phyloP scores from a whole-genome alignment of 2,329 filamentous ascomycete genomes.

The Dryadomyces quercus-mongolicae region DNA sequence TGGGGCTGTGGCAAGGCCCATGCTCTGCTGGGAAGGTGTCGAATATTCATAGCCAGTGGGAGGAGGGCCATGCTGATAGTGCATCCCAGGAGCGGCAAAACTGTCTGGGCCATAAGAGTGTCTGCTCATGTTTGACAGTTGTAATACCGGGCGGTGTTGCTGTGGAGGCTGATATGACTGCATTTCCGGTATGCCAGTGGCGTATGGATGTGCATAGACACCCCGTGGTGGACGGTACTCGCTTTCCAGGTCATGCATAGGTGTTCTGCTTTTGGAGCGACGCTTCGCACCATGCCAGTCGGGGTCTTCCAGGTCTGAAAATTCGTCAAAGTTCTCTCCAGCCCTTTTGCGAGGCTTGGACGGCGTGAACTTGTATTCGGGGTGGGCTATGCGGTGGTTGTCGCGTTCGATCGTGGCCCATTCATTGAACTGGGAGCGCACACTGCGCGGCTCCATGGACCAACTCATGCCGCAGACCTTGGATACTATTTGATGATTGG shows the following conservation, averaged over 20 bases:
- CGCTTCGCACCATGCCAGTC: slow-evolving; percentile 26
- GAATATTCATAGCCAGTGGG: slow-evolving; percentile 8
- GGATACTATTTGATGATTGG: slow-evolving; percentile 91
- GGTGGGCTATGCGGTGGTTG: slow-evolving; percentile 77
- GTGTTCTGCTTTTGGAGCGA: slow-evolving; percentile 19
- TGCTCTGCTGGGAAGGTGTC: not conserved
- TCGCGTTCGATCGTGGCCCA: slow-evolving; percentile 70
- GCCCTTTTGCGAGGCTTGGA: slow-evolving; percentile 47
- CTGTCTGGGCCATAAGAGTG: slow-evolving; percentile 23
- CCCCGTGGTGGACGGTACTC: slow-evolving; percentile 17
- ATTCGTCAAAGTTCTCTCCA: slow-evolving; percentile 25
- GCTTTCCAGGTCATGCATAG: slow-evolving; percentile 18
- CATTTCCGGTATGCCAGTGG: slow-evolving; percentile 5
- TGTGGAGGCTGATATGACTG: slow-evolving; percentile 2
- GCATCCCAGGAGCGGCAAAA: slow-evolving; percentile 13
- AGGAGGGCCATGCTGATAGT: slow-evolving; percentile 23
- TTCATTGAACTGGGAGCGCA: slow-evolving; percentile 65
- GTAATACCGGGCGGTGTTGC: slow-evolving; percentile 19
- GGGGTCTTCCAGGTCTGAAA: slow-evolving; percentile 27
- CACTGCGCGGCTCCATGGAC: slow-evolving; percentile 61
- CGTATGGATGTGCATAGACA: slow-evolving; percentile 8
- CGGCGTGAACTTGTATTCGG: slow-evolving; percentile 88
- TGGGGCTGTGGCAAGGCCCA: not conserved
- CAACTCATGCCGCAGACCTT: slow-evolving; percentile 78
- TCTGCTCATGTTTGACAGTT: slow-evolving; percentile 23